These are phyloP conservation scores for Nevesoporus exiguus DNA, from an alignment of 768 basidiomycete genomes.

Conservation along the genomic window DNA sequence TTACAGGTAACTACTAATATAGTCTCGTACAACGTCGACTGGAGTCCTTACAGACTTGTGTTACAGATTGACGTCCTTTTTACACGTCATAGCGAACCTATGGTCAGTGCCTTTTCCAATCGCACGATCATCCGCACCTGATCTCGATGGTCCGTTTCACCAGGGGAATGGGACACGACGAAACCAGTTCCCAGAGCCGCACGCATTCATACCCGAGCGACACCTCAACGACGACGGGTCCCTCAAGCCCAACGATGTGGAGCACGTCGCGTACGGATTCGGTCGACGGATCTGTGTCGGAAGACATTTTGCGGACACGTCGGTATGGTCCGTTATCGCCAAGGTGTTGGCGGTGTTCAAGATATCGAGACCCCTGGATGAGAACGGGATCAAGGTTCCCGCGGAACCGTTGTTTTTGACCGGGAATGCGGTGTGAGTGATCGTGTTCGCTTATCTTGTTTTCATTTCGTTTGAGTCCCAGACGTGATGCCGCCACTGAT, in stretches of 20 bases:
- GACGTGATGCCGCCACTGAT: too few relatives aligned
- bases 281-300: constrained; percentile 25
- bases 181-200: constrained; percentile 33
- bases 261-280: constrained; percentile 20
- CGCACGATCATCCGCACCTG: too few relatives aligned
- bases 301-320: constrained; percentile 17
- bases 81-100: constrained; percentile 4
- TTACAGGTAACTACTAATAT: too few relatives aligned
- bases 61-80: too few relatives aligned
- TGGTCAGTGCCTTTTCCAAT: too few relatives aligned
- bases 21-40: too few relatives aligned
- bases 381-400: constrained; percentile 4
- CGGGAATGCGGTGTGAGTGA: constrained; percentile 3
- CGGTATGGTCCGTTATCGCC: constrained; percentile 11
- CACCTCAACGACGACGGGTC: constrained; percentile 31
- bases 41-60: too few relatives aligned
- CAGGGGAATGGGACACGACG: constrained; percentile 20
- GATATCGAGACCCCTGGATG: constrained; percentile 7
- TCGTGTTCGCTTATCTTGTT: too few relatives aligned
- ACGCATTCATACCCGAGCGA: constrained; percentile 37
- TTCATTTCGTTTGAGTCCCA: too few relatives aligned
- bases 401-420: constrained; percentile 3
- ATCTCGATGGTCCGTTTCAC: too few relatives aligned
- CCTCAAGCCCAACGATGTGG: constrained; percentile 3
- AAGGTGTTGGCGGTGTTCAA: constrained; percentile 12